Percentiles rank a stretch among this genome's conserved stretches.
Conservation (phyloP, 208 protist species). For the Phytomonas serpens region DNA sequence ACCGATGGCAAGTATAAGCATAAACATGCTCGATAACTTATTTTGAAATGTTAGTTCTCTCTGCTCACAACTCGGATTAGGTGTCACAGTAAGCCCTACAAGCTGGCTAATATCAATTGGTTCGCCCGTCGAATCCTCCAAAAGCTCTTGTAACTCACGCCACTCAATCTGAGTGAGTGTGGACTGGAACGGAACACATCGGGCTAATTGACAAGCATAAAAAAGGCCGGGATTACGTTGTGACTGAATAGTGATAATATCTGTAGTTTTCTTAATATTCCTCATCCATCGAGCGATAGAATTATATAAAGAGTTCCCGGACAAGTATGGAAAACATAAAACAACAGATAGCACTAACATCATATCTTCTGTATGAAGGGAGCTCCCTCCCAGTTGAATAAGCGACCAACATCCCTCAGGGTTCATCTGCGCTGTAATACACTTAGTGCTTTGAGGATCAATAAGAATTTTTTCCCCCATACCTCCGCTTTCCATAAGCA, state of each 20-base stretch:
- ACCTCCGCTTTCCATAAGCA: not conserved
- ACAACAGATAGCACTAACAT: not conserved
- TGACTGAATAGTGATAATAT: not conserved
- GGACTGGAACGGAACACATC: not conserved
- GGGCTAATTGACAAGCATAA: not conserved
- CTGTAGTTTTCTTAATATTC: not conserved
- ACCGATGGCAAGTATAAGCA: not conserved
- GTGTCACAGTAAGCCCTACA: not conserved
- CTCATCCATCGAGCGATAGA: not conserved
- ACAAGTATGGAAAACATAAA: not conserved
- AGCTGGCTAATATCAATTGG: constrained; percentile 17
- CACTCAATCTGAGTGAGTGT: constrained; percentile 13
- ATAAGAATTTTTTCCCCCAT: not conserved
- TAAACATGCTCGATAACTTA: not conserved
- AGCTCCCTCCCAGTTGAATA: not conserved
- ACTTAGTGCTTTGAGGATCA: not conserved
- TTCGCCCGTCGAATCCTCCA: constrained; percentile 44
- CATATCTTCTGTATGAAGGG: not conserved
- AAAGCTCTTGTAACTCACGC: constrained; percentile 27
- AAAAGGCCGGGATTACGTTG: not conserved
- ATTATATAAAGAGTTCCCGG: not conserved
- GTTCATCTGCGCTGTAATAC: not conserved
- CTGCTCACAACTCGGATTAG: not conserved
- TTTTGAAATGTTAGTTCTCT: not conserved
- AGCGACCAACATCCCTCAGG: not conserved